Evolutionary conservation across 139 green algal species (phyloP).

Genomic region (Deuterostichococcus epilithicus): DNA sequence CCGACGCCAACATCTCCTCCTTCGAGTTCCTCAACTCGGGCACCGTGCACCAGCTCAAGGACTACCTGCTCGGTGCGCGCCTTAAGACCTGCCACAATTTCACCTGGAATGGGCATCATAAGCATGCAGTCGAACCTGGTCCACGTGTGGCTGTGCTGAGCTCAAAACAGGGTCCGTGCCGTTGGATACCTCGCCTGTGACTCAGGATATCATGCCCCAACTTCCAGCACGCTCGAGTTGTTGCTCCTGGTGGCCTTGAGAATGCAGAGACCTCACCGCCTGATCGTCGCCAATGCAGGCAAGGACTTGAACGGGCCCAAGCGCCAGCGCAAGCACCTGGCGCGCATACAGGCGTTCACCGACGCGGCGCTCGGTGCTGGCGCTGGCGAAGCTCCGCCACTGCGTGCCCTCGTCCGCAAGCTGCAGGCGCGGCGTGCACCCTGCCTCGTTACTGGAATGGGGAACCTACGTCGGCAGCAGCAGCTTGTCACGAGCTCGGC

Average conservation of each 20-base stretch:
- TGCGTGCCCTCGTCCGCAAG: slow-evolving; percentile 68
- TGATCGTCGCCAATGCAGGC: neutral
- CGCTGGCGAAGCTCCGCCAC: slow-evolving; percentile 23
- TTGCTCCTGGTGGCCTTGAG: too few relatives aligned
- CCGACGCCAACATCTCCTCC: slow-evolving; percentile 59
- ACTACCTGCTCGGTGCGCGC: slow-evolving; percentile 54
- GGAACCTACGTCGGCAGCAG: too few relatives aligned
- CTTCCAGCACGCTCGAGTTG: too few relatives aligned
- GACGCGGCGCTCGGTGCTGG: slow-evolving; percentile 22
- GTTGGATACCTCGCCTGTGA: too few relatives aligned
- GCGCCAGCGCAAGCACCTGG: slow-evolving; percentile 38
- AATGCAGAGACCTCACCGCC: neutral
- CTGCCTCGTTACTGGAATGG: too few relatives aligned
- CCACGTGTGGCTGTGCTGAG: too few relatives aligned
- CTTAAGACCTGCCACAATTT: neutral
- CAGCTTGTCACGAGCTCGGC: too few relatives aligned
- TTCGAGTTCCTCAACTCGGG: slow-evolving; percentile 92
- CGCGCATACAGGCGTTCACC: slow-evolving; percentile 56
- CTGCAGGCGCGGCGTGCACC: slow-evolving; percentile 38
- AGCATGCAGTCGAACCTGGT: neutral
- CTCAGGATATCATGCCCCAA: too few relatives aligned
- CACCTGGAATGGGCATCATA: neutral
- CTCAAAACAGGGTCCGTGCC: neutral
- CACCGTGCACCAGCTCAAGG: slow-evolving; percentile 52
- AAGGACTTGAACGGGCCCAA: slow-evolving; percentile 1